Conservation (phyloP, 2,329 filamentous ascomycete genomes). For the Purpureocillium takamizusanense region DNA sequence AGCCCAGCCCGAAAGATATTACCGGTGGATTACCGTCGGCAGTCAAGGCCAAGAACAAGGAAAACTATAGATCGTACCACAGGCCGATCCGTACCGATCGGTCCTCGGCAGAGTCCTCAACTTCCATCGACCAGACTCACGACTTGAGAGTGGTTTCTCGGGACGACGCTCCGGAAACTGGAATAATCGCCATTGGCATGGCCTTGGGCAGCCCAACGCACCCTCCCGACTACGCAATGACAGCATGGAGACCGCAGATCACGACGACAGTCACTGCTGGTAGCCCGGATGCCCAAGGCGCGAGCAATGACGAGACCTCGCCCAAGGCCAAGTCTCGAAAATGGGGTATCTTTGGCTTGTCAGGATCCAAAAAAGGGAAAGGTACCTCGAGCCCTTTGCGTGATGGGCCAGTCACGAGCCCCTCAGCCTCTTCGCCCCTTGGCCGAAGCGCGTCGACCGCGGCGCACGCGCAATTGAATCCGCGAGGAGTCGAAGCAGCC, state of each 20-base stretch:
- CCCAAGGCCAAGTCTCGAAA: constrained; percentile 41
- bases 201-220: constrained; percentile 62
- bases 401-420: background rate
- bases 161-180: constrained; percentile 19
- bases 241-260: constrained; percentile 18
- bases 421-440: background rate
- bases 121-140: constrained; percentile 10
- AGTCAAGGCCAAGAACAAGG: constrained; percentile 16
- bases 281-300: constrained; percentile 8
- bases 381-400: background rate
- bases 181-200: constrained; percentile 55
- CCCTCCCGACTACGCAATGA: constrained; percentile 16
- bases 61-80: constrained; percentile 29
- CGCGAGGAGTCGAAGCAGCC: background rate
- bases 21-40: constrained; percentile 30
- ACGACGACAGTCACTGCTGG: constrained; percentile 14
- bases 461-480: background rate
- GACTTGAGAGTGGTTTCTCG: constrained; percentile 7
- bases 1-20: constrained; percentile 33
- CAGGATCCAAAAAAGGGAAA: constrained; percentile 23
- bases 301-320: constrained; percentile 9
- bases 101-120: constrained; percentile 32
- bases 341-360: constrained; percentile 48
- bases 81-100: constrained; percentile 30
- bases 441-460: background rate